Conservation (phyloP, 495 filamentous ascomycete genomes). For the Penicillium lagena region DNA sequence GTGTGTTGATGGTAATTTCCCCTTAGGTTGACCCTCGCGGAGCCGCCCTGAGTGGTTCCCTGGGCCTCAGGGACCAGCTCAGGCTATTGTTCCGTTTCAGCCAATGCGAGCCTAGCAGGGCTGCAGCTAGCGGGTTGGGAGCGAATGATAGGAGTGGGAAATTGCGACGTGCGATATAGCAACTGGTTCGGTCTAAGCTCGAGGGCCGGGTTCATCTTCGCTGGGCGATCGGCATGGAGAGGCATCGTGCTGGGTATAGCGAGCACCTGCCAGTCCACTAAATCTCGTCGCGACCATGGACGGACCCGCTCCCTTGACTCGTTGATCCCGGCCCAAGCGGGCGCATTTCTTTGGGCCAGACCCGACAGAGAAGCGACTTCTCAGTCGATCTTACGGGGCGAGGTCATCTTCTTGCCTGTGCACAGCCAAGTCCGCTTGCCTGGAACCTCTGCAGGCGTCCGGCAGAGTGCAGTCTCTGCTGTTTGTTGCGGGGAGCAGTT, state of each 20-base stretch:
- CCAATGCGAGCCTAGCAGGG: constrained; percentile 3
- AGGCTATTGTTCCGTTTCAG: constrained; percentile 5
- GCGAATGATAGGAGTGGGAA: constrained; percentile 4
- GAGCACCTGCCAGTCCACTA: not conserved
- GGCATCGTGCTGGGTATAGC: not conserved
- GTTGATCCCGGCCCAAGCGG: not conserved
- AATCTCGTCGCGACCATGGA: not conserved
- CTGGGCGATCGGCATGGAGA: constrained; percentile 2
- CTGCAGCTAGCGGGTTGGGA: constrained; percentile 6
- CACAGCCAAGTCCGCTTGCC: too few species aligned
- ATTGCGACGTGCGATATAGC: constrained; percentile 6
- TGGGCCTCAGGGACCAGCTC: constrained; percentile 1
- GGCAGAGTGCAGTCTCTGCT: too few species aligned
- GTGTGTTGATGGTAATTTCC: constrained; percentile 3
- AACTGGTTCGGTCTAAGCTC: constrained; percentile 2
- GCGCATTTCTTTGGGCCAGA: not conserved
- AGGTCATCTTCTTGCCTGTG: not conserved
- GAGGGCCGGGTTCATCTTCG: not conserved
- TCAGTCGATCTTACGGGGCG: too few species aligned
- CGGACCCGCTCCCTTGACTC: not conserved
- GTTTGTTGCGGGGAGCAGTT: too few species aligned
- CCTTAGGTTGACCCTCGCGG: not conserved
- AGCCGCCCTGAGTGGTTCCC: constrained; percentile 4
- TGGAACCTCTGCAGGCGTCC: too few species aligned
- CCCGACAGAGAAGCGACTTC: not conserved